These are phyloP conservation scores for Astraeus odoratus DNA, from an alignment of 768 basidiomycete species.

Conservation along the genomic window DNA sequence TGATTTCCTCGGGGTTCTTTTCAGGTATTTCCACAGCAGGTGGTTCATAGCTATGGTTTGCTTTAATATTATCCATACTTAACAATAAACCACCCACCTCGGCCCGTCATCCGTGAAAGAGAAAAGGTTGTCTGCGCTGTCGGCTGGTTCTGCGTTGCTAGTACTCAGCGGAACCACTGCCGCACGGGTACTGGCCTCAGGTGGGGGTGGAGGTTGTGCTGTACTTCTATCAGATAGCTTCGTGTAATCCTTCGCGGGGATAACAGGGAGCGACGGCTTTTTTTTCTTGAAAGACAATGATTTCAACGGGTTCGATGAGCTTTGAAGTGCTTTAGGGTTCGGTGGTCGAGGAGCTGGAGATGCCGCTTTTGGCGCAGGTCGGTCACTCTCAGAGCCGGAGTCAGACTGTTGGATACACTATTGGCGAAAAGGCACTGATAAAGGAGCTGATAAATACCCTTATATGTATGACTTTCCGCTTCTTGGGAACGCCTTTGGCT, in stretches of 20 bases:
- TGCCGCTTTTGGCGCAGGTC: not conserved
- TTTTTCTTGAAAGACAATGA: slow-evolving; percentile 42
- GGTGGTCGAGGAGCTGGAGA: not conserved
- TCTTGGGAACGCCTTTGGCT: not conserved
- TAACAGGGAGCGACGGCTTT: slow-evolving; percentile 11
- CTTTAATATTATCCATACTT: not conserved
- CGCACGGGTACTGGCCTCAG: not conserved
- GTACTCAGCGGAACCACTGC: slow-evolving; percentile 1
- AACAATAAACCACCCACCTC: slow-evolving; percentile 10
- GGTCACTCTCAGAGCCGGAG: slow-evolving; percentile 7
- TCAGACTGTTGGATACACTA: slow-evolving; percentile 12
- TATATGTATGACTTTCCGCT: slow-evolving; percentile 2
- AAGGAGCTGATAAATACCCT: slow-evolving; percentile 8
- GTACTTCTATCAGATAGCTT: not conserved
- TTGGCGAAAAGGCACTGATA: not conserved
- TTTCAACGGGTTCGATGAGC: slow-evolving; percentile 14
- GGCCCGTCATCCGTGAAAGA: slow-evolving; percentile 6
- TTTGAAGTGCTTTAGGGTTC: slow-evolving; percentile 29
- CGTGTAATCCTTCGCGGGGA: slow-evolving; percentile 11
- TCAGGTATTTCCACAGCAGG: slow-evolving; percentile 6
- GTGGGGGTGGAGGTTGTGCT: slow-evolving; percentile 10
- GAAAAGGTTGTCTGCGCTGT: too few species aligned
- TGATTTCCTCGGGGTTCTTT: slow-evolving; percentile 17
- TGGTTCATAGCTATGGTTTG: slow-evolving; percentile 4
- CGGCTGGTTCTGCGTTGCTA: too few species aligned